These are phyloP conservation scores for Spirogloea muscicola DNA, from an alignment of 139 green algal species.

Conservation along the genomic window DNA sequence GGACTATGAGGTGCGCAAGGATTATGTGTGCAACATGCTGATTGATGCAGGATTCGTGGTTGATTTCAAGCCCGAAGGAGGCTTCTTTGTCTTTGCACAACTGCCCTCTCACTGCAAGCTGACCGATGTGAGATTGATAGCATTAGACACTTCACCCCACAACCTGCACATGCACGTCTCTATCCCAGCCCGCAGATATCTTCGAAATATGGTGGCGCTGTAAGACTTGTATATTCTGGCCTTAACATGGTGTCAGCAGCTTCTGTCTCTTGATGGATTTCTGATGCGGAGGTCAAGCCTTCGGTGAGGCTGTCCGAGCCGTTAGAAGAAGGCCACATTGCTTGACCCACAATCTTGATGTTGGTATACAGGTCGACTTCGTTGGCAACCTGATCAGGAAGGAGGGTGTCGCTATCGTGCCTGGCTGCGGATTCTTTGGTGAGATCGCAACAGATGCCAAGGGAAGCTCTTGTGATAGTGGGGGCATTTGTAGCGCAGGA, in stretches of 20 bases:
- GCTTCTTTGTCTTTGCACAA: constrained; percentile 33
- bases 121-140: constrained; percentile 24
- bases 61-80: neutral
- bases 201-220: neutral
- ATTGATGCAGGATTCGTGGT: neutral
- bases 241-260: neutral
- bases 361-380: too few relatives aligned
- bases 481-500: too few relatives aligned
- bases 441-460: too few relatives aligned
- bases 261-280: neutral
- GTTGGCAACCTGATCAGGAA: too few relatives aligned
- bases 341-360: too few relatives aligned
- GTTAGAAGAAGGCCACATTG: too few relatives aligned
- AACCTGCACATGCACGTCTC: too few relatives aligned
- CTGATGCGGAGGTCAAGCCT: neutral
- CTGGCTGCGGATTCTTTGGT: too few relatives aligned
- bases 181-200: neutral
- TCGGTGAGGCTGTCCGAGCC: too few relatives aligned
- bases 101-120: neutral
- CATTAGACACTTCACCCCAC: too few relatives aligned
- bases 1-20: neutral
- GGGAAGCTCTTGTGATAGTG: too few relatives aligned
- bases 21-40: neutral
- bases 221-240: neutral
- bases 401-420: too few relatives aligned